Conservation (phyloP, 1,284 basidiomycete genomes). For the Ustilago curta region DNA sequence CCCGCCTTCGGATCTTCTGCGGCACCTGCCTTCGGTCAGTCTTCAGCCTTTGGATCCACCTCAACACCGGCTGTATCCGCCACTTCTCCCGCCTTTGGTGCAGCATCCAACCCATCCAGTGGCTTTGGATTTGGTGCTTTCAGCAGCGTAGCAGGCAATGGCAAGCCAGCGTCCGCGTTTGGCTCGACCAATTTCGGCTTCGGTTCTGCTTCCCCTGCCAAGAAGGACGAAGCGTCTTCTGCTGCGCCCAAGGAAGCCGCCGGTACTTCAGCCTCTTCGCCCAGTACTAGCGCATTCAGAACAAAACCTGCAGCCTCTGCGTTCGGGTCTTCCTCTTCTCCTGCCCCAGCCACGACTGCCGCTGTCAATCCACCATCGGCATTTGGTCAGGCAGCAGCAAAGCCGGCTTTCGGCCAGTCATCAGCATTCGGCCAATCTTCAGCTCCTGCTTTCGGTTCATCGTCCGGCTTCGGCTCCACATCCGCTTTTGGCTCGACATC, state of each 20-base stretch:
- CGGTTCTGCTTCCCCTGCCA: conserved; percentile 24
- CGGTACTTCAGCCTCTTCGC: conserved; percentile 10
- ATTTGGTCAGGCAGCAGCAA: conserved; percentile 65
- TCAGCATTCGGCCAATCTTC: conserved; percentile 53
- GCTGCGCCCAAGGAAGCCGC: conserved; percentile 27
- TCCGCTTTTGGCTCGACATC: conserved; percentile 59
- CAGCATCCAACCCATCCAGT: conserved; percentile 29
- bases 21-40: conserved; percentile 42
- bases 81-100: conserved; percentile 35
- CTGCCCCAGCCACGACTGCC: conserved; percentile 8
- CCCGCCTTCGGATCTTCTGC: conserved; percentile 56
- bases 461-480: conserved; percentile 66
- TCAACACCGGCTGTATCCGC: conserved; percentile 11
- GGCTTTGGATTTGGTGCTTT: conserved; percentile 52
- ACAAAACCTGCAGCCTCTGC: conserved; percentile 32
- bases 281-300: conserved; percentile 18
- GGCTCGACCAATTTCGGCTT: conserved; percentile 51
- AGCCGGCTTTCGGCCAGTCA: conserved; percentile 50
- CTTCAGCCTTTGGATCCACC: conserved; percentile 39
- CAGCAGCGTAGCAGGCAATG: conserved; percentile 33
- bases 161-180: conserved; percentile 36
- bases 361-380: conserved; percentile 52
- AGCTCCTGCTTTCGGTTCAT: conserved; percentile 51
- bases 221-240: conserved; percentile 29
- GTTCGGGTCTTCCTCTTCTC: conserved; percentile 25